Evolutionary conservation across 2,329 filamentous ascomycete species (phyloP), one percentile per base, ranked within the genome.

Genomic region (Ophiostoma tasmaniense): DNA sequence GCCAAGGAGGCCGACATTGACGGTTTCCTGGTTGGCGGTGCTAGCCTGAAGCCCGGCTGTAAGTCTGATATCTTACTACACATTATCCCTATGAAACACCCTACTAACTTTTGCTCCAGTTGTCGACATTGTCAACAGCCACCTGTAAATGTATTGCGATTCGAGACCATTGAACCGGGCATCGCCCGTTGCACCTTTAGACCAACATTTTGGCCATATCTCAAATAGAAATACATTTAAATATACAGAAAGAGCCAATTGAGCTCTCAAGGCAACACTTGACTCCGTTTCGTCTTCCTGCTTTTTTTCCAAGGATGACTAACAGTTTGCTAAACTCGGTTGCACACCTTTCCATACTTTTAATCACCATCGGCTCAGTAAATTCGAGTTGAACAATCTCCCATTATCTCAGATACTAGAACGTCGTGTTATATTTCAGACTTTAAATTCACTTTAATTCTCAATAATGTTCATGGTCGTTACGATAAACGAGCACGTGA

Each of bases 31-130:
- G 94, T 98, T 74, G 94, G 94, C 73, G 94, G 94, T 81, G 94
- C 94, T 78, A 95, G 91, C 80, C 87, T 98, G 83, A 98, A 98
- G 89, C 94, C 94, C 78, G 93, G 92, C 74, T 97, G 90, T 92
- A 82, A 85, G 90, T 84, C 62, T 20, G 25, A 7, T 30, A 30
- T 7, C 6, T 3, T 30, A 61, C 20, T 37, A 50, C 10, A 37
- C 2, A 33, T 17, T 39, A 2, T 3, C 22, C 25, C 1, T 33
- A 28, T 13, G 13, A n/a, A 7, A 20, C 10, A 33, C n/a, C 22
- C 30, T 35, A 10, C 71, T 71, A 68, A 71, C 69, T 4, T 7
- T 1, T 10, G 28, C 52, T 42, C 84, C 42, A 86, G 84, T 87
- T 74, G 79, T 86, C 76, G 84, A 87, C 73, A 87, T 87, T 74